Percentiles rank a stretch among this genome's conserved stretches.
These are phyloP conservation scores for Rubroboletus satanas DNA, from an alignment of 768 basidiomycete species.

Conservation along the genomic window DNA sequence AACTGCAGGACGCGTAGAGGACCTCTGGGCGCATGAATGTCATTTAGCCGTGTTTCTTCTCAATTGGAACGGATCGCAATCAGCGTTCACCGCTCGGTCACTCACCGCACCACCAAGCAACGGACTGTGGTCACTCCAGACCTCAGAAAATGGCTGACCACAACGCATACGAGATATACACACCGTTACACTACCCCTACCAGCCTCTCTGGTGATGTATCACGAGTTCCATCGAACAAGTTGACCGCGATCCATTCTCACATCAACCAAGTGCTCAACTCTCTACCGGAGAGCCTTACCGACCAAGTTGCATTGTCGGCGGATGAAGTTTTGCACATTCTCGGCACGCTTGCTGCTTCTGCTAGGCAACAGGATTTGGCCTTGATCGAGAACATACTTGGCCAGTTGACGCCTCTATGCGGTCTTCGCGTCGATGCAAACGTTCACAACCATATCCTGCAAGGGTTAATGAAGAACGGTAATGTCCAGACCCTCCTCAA, in stretches of 20 bases:
- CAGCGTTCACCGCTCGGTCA: conserved; percentile 22
- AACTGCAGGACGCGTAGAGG: conserved; percentile 13
- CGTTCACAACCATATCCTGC: conserved; percentile 47
- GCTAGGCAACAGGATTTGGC: conserved; percentile 51
- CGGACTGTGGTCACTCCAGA: conserved; percentile 6
- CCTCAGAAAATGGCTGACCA: conserved; percentile 23
- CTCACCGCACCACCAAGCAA: conserved; percentile 9
- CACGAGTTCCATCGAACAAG: conserved; percentile 16
- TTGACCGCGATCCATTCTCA: conserved; percentile 21
- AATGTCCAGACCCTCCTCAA: conserved; percentile 41
- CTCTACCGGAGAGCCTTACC: conserved; percentile 11
- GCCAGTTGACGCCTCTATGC: conserved; percentile 46
- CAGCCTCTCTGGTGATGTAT: conserved; percentile 5
- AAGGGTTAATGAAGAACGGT: conserved; percentile 43
- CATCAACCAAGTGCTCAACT: conserved; percentile 21
- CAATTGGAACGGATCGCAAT: conserved; percentile 29
- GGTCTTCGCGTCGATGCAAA: conserved; percentile 43
- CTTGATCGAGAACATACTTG: conserved; percentile 50
- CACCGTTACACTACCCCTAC: background rate
- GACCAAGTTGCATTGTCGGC: conserved; percentile 10
- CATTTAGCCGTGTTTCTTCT: conserved; percentile 38
- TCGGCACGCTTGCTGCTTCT: conserved; percentile 48
- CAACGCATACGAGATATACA: conserved; percentile 8
- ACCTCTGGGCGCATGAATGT: conserved; percentile 56
- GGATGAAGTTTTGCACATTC: conserved; percentile 35